Evolutionary conservation across 768 basidiomycete species (phyloP).

Genomic region (Tephrocybe rancida): DNA sequence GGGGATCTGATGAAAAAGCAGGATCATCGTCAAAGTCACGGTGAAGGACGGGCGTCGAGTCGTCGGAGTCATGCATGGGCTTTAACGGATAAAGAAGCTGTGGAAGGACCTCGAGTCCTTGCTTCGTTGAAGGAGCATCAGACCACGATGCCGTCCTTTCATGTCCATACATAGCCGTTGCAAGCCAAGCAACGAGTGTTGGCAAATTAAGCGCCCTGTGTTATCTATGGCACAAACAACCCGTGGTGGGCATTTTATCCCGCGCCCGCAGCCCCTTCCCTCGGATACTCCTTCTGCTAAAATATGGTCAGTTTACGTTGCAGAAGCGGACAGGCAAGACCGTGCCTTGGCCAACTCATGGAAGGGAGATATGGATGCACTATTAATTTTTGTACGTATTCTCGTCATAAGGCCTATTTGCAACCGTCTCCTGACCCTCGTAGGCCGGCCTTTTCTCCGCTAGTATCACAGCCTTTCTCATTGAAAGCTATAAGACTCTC

Average conservation of each 20-base stretch:
- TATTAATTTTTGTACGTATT: slow-evolving; percentile 21
- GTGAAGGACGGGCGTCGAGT: slow-evolving; percentile 20
- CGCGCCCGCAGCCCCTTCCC: not conserved
- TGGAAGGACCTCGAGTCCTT: not conserved
- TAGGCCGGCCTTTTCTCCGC: slow-evolving; percentile 26
- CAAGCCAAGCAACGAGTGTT: not conserved
- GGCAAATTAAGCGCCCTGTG: too few relatives aligned
- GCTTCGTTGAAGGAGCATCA: slow-evolving; percentile 1
- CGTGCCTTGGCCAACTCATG: slow-evolving; percentile 17
- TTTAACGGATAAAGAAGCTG: slow-evolving; percentile 2
- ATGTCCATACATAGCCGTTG: slow-evolving; percentile 7
- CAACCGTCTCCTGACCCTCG: not conserved
- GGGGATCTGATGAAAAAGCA: slow-evolving; percentile 62
- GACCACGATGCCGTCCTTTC: slow-evolving; percentile 7
- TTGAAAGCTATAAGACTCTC: slow-evolving; percentile 22
- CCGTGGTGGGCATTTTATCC: slow-evolving; percentile 7
- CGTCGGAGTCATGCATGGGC: slow-evolving; percentile 2
- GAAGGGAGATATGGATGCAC: slow-evolving; percentile 21
- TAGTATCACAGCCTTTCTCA: slow-evolving; percentile 23
- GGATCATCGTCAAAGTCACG: slow-evolving; percentile 47
- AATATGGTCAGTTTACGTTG: slow-evolving; percentile 22
- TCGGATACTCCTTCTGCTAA: slow-evolving; percentile 9
- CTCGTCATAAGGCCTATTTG: not conserved
- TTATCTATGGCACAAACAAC: slow-evolving; percentile 6
- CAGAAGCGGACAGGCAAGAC: slow-evolving; percentile 22